These are phyloP conservation scores for Sporothrix mexicana DNA, from an alignment of 2,329 filamentous ascomycete genomes.

Conservation along the genomic window DNA sequence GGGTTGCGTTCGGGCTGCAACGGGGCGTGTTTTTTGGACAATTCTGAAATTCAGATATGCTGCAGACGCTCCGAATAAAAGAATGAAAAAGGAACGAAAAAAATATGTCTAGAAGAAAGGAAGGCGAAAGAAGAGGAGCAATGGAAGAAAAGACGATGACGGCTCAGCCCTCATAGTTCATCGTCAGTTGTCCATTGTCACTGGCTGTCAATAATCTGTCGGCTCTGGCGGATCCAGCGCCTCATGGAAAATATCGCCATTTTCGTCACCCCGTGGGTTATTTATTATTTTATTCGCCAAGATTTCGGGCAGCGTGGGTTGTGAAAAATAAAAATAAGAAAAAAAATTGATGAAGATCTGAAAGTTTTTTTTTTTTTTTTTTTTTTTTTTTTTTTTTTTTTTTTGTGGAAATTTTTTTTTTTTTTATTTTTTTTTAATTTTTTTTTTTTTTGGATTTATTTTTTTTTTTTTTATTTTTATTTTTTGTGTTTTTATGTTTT, in stretches of 20 bases:
- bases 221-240: conserved; percentile 23
- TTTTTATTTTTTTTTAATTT: background rate
- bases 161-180: conserved; percentile 7
- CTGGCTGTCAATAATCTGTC: background rate
- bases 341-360: too few species aligned
- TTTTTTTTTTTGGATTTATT: background rate
- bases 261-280: background rate
- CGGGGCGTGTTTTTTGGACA: conserved; percentile 2
- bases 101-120: background rate
- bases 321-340: too few species aligned
- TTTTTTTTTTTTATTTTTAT: background rate
- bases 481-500: background rate
- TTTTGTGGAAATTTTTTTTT: background rate
- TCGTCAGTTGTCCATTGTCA: background rate
- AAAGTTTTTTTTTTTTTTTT: background rate
- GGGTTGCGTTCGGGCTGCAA: conserved; percentile 27
- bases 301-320: background rate
- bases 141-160: background rate
- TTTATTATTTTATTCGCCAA: background rate
- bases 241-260: background rate
- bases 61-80: background rate
- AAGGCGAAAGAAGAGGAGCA: background rate
- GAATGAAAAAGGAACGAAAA: background rate
- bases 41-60: background rate
- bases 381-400: background rate